Conservation (phyloP, 768 basidiomycete genomes). For the Royoungia palumana region DNA sequence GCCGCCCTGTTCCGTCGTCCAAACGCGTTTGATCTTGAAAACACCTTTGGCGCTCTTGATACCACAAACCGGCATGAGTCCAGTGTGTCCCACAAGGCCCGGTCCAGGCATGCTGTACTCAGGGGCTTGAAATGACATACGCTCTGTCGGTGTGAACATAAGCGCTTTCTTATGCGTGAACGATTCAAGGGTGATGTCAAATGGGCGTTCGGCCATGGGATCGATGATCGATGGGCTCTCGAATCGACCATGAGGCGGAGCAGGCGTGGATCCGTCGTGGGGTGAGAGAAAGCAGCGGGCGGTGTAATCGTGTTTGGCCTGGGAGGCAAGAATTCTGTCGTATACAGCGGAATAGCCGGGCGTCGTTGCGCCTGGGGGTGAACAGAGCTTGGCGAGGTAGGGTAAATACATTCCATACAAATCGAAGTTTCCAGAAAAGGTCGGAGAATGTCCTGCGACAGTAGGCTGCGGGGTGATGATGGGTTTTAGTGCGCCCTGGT, state of each 20-base stretch:
- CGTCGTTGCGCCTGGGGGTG: slow-evolving; percentile 24
- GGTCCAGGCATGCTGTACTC: slow-evolving; percentile 19
- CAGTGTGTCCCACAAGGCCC: slow-evolving; percentile 28
- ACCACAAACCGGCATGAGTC: slow-evolving; percentile 29
- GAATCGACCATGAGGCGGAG: slow-evolving; percentile 24
- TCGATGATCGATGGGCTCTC: slow-evolving; percentile 26
- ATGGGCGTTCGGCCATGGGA: slow-evolving; percentile 36
- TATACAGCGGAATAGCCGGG: slow-evolving; percentile 32
- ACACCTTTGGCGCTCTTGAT: slow-evolving; percentile 33
- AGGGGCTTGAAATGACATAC: slow-evolving; percentile 23
- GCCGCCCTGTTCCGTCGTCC: slow-evolving; percentile 24
- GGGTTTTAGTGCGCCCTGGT: slow-evolving; percentile 8
- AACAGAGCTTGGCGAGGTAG: slow-evolving; percentile 33
- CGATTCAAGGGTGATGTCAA: slow-evolving; percentile 27
- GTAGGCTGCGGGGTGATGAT: slow-evolving; percentile 3
- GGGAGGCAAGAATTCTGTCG: slow-evolving; percentile 35
- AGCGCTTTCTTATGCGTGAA: slow-evolving; percentile 27
- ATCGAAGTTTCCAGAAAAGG: slow-evolving; percentile 37
- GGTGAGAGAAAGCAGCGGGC: slow-evolving; percentile 29
- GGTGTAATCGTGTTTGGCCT: slow-evolving; percentile 37
- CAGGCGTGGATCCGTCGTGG: not conserved
- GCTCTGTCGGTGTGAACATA: slow-evolving; percentile 28
- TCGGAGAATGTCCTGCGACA: slow-evolving; percentile 6
- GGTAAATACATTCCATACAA: slow-evolving; percentile 39
- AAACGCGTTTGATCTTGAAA: slow-evolving; percentile 36